Percentiles rank a stretch among this genome's conserved stretches.
These are phyloP conservation scores for Globisporangium nodosum DNA, from an alignment of 352 stramenopile genomes.

Conservation along the genomic window DNA sequence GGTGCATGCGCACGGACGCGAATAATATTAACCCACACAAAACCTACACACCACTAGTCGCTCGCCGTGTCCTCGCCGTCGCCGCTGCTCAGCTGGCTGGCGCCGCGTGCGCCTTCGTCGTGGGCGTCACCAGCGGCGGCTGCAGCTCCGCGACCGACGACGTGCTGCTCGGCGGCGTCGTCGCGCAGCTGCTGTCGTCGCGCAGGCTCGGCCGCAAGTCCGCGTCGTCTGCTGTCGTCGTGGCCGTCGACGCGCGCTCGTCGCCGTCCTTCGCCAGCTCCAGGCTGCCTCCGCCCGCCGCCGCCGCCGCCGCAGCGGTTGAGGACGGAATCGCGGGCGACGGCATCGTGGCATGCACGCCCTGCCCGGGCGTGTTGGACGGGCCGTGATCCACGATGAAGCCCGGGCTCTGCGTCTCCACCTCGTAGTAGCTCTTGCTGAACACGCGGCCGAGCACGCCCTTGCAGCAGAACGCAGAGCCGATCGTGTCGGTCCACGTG, in stretches of 20 bases:
- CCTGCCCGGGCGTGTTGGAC: constrained; percentile 64
- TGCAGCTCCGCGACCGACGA: constrained; percentile 17
- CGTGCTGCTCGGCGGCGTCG: constrained; percentile 29
- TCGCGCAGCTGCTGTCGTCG: constrained; percentile 31
- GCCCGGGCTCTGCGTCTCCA: constrained; percentile 72
- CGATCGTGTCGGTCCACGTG: constrained; percentile 48
- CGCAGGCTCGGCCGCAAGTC: constrained; percentile 26
- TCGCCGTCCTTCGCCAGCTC: constrained; percentile 17
- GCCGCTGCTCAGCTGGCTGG: background rate
- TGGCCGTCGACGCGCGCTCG: constrained; percentile 31
- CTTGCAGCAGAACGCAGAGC: constrained; percentile 71
- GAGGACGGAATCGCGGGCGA: constrained; percentile 42
- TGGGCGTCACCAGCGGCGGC: constrained; percentile 7
- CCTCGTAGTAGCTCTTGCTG: constrained; percentile 72
- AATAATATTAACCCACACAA: background rate
- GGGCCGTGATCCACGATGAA: constrained; percentile 38
- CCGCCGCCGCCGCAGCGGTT: constrained; percentile 20
- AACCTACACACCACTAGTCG: too few species aligned
- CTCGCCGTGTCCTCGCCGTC: too few species aligned
- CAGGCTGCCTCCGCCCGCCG: constrained; percentile 18
- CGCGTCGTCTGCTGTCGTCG: constrained; percentile 21
- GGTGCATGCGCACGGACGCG: too few species aligned
- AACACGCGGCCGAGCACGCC: constrained; percentile 45
- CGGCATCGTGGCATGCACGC: constrained; percentile 40
- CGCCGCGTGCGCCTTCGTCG: background rate